Conservation (phyloP, 306 rosid genomes). For the Medicago lupulina region DNA sequence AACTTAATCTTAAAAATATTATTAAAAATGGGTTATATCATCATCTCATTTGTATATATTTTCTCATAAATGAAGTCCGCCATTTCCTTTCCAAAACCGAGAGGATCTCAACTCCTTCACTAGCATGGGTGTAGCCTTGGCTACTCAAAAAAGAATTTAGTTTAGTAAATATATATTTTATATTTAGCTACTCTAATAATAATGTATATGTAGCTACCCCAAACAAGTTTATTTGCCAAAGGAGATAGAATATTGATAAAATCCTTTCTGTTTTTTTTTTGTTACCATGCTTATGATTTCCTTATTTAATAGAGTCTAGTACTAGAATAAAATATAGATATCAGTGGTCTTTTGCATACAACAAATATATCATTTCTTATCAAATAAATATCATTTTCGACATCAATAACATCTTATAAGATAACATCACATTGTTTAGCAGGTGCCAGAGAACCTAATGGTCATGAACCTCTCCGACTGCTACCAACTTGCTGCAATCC, state of each 20-base stretch:
- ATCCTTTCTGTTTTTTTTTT: not conserved
- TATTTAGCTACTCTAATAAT: too few species aligned
- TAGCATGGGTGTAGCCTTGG: too few species aligned
- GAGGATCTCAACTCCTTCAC: too few species aligned
- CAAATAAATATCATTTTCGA: not conserved
- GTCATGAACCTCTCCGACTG: slow-evolving; percentile 58
- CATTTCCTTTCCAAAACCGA: too few species aligned
- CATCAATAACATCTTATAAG: not conserved
- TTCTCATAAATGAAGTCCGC: too few species aligned
- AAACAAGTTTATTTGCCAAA: too few species aligned
- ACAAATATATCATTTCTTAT: not conserved
- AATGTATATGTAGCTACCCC: not conserved
- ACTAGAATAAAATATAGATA: not conserved
- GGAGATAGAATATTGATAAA: not conserved
- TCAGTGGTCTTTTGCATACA: not conserved
- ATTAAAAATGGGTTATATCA: too few species aligned
- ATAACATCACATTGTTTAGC: slow-evolving; percentile 32
- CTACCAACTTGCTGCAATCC: slow-evolving; percentile 45
- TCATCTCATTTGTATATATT: too few species aligned
- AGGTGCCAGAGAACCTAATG: slow-evolving; percentile 61
- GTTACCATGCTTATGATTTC: not conserved
- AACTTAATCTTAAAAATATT: too few species aligned
- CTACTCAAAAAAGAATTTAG: too few species aligned
- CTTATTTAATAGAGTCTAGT: not conserved
- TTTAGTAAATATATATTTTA: too few species aligned